phyloP scores from a whole-genome alignment of 1,284 basidiomycete species.

The Fomitopsis pinicola region DNA sequence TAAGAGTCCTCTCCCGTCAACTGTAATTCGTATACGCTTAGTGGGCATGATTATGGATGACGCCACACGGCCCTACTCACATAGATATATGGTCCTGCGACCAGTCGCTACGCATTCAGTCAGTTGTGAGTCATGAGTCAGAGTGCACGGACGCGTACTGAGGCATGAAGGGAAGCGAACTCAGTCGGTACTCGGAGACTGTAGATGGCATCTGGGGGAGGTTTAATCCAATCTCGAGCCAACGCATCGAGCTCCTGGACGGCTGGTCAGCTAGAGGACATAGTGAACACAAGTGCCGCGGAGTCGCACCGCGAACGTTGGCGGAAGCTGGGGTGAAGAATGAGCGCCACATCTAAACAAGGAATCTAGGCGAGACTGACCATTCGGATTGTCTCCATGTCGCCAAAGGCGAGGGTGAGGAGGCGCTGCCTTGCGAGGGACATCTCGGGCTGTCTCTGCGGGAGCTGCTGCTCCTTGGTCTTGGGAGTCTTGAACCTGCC shows the following conservation, averaged over 20 bases:
- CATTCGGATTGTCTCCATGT: constrained; percentile 79
- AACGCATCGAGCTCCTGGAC: constrained; percentile 68
- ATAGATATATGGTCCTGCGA: constrained; percentile 75
- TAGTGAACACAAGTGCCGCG: no score
- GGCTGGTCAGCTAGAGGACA: neutral
- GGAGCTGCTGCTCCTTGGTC: constrained; percentile 53
- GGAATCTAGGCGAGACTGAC: constrained; percentile 30
- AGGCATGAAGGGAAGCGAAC: constrained; percentile 74
- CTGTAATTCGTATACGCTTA: constrained; percentile 32
- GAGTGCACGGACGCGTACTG: constrained; percentile 42
- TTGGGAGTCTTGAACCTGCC: constrained; percentile 56
- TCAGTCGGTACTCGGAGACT: constrained; percentile 75
- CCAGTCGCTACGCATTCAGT: constrained; percentile 52
- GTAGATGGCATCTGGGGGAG: constrained; percentile 71
- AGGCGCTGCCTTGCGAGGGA: constrained; percentile 65
- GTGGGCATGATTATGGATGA: neutral
- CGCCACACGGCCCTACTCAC: constrained; percentile 35
- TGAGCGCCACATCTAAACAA: neutral
- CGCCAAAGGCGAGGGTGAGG: constrained; percentile 74
- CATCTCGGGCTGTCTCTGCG: constrained; percentile 46
- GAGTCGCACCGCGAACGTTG: constrained; percentile 47
- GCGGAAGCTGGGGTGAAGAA: constrained; percentile 48
- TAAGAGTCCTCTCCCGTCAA: constrained; percentile 78
- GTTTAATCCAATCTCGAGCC: constrained; percentile 80
- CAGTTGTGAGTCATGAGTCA: constrained; percentile 6